Base-by-base conservation (phyloP, 1,284 basidiomycete genomes). In the Leccinum subfulvum region DNA sequence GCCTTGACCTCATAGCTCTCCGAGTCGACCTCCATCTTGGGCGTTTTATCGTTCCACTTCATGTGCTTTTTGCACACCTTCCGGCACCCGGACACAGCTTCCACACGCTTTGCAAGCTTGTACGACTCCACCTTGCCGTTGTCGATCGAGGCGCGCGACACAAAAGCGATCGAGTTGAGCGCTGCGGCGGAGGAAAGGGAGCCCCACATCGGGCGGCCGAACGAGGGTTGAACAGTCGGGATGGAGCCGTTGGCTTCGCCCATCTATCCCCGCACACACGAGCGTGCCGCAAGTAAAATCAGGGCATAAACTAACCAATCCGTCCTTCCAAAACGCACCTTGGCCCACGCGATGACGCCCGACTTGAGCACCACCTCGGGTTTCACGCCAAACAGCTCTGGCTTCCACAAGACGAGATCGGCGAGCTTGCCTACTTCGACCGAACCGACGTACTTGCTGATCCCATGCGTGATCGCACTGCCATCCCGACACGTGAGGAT, bases 351-450 rank as follows among this genome's bases (percentile, higher is more conserved):
- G 66, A 98, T 97, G 30, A 97, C 89, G 33, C 97, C 97, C 16
- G 94, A 94, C 77, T 99, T 98, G 69, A 98, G 81, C 13, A 98
- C 89, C 85, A 94, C 90, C 72, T 97, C 92, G 0, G 97, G 96
- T 70, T 92, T 91, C 1, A 89, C 82, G 1, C 96, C 97, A 77
- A 99, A 99, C 74, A 92, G 89, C 73, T 91, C 89, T 0, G 96
- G 95, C 73, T 89, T 90, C 94, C 97, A 99, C 4, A 99, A 80
- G 0, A 97, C 95, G 44, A 99, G 82, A 76, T 99, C 97, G 0
- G 97, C 97, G 35, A 98, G 81, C 58, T 86, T 90, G 16, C 94
- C 95, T 1, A 86, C 83, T 3, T 88, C 86, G 63, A 99, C 80
- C 57, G 95, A 90, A 1, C 97, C 97, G 26, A 98, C 86, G 18